Evolutionary conservation across 2,329 filamentous ascomycete species (phyloP).

Genomic region (Davidsoniella eucalypti): DNA sequence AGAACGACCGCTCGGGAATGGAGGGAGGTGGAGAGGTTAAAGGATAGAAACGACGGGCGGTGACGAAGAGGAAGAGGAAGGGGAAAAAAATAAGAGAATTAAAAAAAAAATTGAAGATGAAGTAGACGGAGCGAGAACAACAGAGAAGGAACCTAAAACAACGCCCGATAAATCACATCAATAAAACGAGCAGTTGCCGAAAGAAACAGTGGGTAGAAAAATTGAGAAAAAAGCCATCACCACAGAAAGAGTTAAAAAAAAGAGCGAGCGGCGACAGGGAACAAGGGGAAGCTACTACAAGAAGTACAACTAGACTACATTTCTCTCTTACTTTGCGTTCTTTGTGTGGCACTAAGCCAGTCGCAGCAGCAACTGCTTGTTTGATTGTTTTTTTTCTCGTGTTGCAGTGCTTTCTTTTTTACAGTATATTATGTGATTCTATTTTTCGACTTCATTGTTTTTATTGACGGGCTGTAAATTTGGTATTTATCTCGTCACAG

Average conservation of each 20-base stretch:
- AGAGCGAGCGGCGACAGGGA: neutral
- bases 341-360: too few relatives aligned
- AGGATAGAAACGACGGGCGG: neutral
- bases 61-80: conserved; percentile 22
- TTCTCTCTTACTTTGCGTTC: too few relatives aligned
- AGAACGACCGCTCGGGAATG: neutral
- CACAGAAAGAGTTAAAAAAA: neutral
- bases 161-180: conserved; percentile 21
- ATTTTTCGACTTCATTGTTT: too few relatives aligned
- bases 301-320: neutral
- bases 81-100: conserved; percentile 34
- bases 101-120: conserved; percentile 25
- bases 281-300: neutral
- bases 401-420: too few relatives aligned
- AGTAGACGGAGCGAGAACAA: conserved; percentile 16
- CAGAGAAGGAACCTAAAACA: conserved; percentile 15
- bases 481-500: too few relatives aligned
- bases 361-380: too few relatives aligned
- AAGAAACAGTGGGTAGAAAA: conserved; percentile 25
- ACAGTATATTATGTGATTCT: too few relatives aligned
- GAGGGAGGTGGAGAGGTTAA: conserved; percentile 1
- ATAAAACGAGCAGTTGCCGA: conserved; percentile 24
- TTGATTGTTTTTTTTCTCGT: too few relatives aligned
- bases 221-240: neutral
- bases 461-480: too few relatives aligned